Base-by-base conservation (phyloP, 768 basidiomycete genomes). In the Leccinellum albellum region DNA sequence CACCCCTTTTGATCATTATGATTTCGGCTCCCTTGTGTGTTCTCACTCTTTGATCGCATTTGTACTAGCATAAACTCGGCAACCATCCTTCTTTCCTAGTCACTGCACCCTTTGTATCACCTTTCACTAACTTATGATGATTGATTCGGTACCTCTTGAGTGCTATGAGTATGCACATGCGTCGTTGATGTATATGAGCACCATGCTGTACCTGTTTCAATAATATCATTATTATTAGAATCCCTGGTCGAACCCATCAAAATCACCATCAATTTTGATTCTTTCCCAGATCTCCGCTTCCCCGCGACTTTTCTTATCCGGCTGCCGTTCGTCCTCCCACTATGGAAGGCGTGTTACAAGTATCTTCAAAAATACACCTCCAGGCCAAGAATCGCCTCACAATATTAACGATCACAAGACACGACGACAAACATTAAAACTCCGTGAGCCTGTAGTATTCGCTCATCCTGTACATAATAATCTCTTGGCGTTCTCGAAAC, bases 11-110 rank as follows among this genome's bases (percentile, higher is more conserved):
- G 3, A 17, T 33, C 35, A 9, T 32, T 14, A 32, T 61, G 57
- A 57, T 64, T 6, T 35, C 21, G 5, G 24, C 29, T 44, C 24
- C 32, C 42, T 31, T 7, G n/a, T 47, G 14, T 29, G 20, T 32
- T 17, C 23, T 35, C 24, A 44, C 35, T 48, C 32, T 21, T 33
- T 44, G 31, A 46, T 33, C 44, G 59, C 71, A 73, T 67, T 52
- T 71, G 70, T 73, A 71, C 32, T 10, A 26, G 47, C 24, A 63
- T 53, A 35, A 51, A 26, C 56, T 28, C 51, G 32, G 51, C 71
- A 71, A 59, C 55, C 31, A 24, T 45, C 13, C 4, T 20, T 51
- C 20, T 33, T 33, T 52, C 17, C 24, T 53, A 50, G 56, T 42
- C 59, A 50, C 15, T 17, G 23, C 55, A 64, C 48, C 40, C 26